phyloP scores from a whole-genome alignment of 768 basidiomycete species.

The Podaxis sp. region DNA sequence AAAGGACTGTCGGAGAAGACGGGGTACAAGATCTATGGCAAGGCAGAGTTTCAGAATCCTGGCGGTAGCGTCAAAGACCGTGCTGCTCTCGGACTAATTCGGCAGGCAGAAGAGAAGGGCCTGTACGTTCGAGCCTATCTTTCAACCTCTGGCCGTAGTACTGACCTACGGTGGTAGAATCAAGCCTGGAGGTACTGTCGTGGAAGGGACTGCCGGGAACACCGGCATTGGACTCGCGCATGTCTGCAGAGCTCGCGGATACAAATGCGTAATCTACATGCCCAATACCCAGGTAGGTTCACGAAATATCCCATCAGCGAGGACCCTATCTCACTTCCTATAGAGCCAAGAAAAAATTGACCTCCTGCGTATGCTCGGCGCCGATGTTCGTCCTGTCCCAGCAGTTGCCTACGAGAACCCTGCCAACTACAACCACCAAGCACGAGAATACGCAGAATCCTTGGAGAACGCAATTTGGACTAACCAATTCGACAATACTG shows the following conservation, averaged over 20 bases:
- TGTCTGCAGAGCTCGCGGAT: conserved; percentile 89
- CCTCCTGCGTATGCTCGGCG: conserved; percentile 94
- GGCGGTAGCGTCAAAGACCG: conserved; percentile 98
- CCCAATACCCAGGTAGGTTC: conserved; percentile 78
- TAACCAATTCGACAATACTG: conserved; percentile 95
- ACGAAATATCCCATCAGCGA: neutral
- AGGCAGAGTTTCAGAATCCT: conserved; percentile 98
- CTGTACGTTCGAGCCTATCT: conserved; percentile 44
- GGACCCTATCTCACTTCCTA: neutral
- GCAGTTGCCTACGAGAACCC: conserved; percentile 97
- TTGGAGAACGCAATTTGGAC: conserved; percentile 91
- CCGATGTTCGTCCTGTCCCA: conserved; percentile 94
- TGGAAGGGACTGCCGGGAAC: conserved; percentile 98
- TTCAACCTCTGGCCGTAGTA: neutral
- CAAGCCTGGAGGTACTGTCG: conserved; percentile 91
- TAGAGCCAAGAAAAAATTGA: conserved; percentile 99
- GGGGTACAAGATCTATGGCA: conserved; percentile 85
- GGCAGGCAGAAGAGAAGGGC: conserved; percentile 84
- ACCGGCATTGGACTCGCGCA: conserved; percentile 96
- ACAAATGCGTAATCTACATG: conserved; percentile 99
- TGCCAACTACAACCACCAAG: conserved; percentile 97
- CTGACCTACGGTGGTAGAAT: conserved; percentile 44
- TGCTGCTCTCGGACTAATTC: conserved; percentile 86
- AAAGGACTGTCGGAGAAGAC: conserved; percentile 79
- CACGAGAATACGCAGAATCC: conserved; percentile 77